phyloP scores from a whole-genome alignment of 2,329 filamentous ascomycete species.

The Cladophialophora yegresii region DNA sequence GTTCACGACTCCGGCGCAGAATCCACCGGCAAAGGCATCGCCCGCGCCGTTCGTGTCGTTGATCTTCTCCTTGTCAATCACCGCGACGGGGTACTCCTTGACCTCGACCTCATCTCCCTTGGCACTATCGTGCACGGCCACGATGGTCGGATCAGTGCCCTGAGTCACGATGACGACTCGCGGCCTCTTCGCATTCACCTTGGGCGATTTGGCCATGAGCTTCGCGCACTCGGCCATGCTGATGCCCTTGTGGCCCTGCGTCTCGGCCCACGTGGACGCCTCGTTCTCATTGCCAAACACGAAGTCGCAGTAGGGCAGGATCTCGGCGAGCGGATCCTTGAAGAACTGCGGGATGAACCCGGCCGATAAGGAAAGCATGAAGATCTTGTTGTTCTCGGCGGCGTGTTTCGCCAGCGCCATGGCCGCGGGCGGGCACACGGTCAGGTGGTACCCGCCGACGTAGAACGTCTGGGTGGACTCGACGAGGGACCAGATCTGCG shows the following conservation, averaged over 20 bases:
- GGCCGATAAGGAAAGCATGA: conserved; percentile 87
- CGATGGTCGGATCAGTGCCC: conserved; percentile 85
- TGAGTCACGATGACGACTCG: conserved; percentile 91
- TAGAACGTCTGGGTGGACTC: conserved; percentile 84
- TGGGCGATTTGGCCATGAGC: conserved; percentile 79
- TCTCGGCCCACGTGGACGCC: conserved; percentile 81
- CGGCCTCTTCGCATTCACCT: conserved; percentile 74
- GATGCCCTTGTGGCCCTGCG: conserved; percentile 71
- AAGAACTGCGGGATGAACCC: conserved; percentile 98
- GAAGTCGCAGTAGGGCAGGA: conserved; percentile 93
- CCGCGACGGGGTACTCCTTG: conserved; percentile 77
- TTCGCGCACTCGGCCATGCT: conserved; percentile 68
- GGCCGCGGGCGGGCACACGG: conserved; percentile 88
- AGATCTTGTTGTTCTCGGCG: conserved; percentile 81
- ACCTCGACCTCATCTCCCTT: conserved; percentile 59
- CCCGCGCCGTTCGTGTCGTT: conserved; percentile 96
- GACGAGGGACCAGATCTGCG: conserved; percentile 87
- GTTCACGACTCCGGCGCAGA: conserved; percentile 84
- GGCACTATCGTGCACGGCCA: conserved; percentile 71
- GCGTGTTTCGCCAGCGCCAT: conserved; percentile 88
- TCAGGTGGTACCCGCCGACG: conserved; percentile 95
- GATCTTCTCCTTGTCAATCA: conserved; percentile 75
- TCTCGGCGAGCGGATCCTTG: conserved; percentile 88
- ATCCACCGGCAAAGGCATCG: conserved; percentile 94
- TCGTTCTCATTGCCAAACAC: conserved; percentile 97